phyloP scores from a whole-genome alignment of 768 basidiomycete genomes.

The Panus rudis region DNA sequence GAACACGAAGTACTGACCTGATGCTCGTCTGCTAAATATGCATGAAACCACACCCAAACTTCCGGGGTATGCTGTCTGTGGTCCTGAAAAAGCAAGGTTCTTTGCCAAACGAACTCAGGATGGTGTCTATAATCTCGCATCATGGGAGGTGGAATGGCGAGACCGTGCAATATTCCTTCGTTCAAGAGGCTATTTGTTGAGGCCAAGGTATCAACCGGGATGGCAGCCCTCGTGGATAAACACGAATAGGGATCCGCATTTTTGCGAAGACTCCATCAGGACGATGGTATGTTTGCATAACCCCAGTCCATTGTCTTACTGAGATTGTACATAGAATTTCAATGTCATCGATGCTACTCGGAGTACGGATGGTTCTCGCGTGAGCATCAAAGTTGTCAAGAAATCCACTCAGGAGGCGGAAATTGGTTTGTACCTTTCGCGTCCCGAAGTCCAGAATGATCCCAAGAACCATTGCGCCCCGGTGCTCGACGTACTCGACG shows the following conservation, averaged over 20 bases:
- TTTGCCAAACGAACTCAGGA: too few relatives aligned
- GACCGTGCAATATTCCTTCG: conserved; percentile 7
- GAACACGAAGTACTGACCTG: too few relatives aligned
- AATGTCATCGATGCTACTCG: conserved; percentile 13
- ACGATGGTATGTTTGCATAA: conserved; percentile 7
- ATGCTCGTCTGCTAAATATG: too few relatives aligned
- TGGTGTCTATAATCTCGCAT: too few relatives aligned
- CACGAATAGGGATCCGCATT: conserved; percentile 4
- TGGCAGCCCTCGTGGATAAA: conserved; percentile 17
- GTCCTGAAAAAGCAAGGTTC: too few relatives aligned
- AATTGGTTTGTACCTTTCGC: conserved; percentile 3
- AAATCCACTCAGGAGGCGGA: conserved; percentile 5
- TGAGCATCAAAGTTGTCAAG: conserved; percentile 12
- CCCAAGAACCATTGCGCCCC: conserved; percentile 21
- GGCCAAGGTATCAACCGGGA: conserved; percentile 9
- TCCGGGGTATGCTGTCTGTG: too few relatives aligned
- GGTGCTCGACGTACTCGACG: conserved; percentile 13
- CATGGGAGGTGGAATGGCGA: conserved; percentile 7
- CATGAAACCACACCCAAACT: too few relatives aligned
- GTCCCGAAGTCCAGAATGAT: conserved; percentile 11
- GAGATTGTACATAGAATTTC: background rate
- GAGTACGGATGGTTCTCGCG: background rate
- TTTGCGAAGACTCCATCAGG: too few relatives aligned
- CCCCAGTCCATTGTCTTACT: background rate
- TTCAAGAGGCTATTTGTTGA: conserved; percentile 5